These are phyloP conservation scores for Naganishia kalamii DNA, from an alignment of 768 basidiomycete species.

Conservation along the genomic window DNA sequence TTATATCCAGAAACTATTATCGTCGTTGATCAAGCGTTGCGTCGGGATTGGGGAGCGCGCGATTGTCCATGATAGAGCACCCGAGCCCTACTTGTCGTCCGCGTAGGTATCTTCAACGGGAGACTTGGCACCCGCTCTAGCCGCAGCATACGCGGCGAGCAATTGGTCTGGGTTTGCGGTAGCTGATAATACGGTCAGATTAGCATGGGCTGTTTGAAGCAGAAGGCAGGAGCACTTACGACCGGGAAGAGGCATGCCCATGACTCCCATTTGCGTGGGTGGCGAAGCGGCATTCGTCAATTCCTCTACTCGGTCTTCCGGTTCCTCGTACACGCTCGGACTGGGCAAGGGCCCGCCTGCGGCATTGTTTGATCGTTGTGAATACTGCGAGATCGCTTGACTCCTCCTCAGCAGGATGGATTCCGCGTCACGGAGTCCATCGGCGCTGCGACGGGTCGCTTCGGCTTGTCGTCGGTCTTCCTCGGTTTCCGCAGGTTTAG, in stretches of 20 bases:
- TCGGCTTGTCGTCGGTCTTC: slow-evolving; percentile 30
- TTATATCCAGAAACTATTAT: too few relatives aligned
- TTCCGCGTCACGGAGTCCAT: slow-evolving; percentile 42
- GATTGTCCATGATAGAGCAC: background rate
- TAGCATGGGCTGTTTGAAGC: slow-evolving; percentile 25
- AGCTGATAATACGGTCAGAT: slow-evolving; percentile 25
- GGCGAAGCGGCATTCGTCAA: slow-evolving; percentile 21
- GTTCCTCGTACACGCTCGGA: slow-evolving; percentile 7
- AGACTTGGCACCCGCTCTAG: slow-evolving; percentile 16
- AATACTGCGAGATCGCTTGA: slow-evolving; percentile 38
- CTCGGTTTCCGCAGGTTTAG: background rate
- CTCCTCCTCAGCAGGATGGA: slow-evolving; percentile 41
- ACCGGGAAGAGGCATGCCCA: slow-evolving; percentile 21
- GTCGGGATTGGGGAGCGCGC: too few relatives aligned
- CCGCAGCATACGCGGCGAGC: slow-evolving; percentile 45
- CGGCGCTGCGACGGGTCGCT: slow-evolving; percentile 37
- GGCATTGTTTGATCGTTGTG: slow-evolving; percentile 15
- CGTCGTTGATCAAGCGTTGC: too few relatives aligned
- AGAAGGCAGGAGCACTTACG: slow-evolving; percentile 14
- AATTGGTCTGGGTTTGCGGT: slow-evolving; percentile 41
- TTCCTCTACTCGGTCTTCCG: slow-evolving; percentile 30
- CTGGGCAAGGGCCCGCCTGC: background rate
- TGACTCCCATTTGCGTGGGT: slow-evolving; percentile 20
- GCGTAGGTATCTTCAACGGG: too few relatives aligned
- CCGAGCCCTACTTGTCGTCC: background rate